Conservation (phyloP, 257 asterid genomes). For the Nicotiana otophora region DNA sequence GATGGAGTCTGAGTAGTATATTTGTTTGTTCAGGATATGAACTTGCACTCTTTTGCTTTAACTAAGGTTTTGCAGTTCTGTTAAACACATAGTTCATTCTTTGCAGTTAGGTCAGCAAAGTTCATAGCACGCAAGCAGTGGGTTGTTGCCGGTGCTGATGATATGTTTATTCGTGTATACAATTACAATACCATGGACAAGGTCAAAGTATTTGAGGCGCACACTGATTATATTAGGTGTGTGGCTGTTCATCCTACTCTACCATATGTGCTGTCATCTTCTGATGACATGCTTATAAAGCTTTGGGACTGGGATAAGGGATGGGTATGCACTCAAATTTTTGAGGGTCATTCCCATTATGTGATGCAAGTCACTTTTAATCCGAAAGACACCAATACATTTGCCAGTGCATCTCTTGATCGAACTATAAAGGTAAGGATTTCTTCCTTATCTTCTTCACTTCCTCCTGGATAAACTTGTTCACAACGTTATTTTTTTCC, state of each 20-base stretch:
- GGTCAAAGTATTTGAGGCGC: constrained; percentile 95
- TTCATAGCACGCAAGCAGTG: constrained; percentile 90
- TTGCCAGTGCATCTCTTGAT: constrained; percentile 99
- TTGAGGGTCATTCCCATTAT: constrained; percentile 98
- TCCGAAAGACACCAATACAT: constrained; percentile 97
- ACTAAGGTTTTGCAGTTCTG: neutral
- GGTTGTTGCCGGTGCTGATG: constrained; percentile 99
- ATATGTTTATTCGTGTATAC: constrained; percentile 93
- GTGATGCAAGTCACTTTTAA: constrained; percentile 99
- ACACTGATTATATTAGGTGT: constrained; percentile 95
- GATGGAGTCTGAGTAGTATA: constrained; percentile 10
- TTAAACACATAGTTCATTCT: constrained; percentile 18
- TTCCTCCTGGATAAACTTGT: constrained; percentile 3
- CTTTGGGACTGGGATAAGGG: constrained; percentile 99
- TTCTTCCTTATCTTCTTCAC: neutral
- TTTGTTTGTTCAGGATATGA: constrained; percentile 12
- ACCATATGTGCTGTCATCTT: constrained; percentile 89
- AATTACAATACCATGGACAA: constrained; percentile 98
- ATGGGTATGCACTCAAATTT: constrained; percentile 91
- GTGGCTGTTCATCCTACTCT: constrained; percentile 98
- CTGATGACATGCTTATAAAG: constrained; percentile 99
- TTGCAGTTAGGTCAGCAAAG: constrained; percentile 95
- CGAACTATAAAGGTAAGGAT: constrained; percentile 83
- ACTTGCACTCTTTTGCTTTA: constrained; percentile 1
- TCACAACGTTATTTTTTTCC: neutral